Percentiles rank a stretch among this genome's conserved stretches.
phyloP scores from a whole-genome alignment of 2,329 filamentous ascomycete genomes.

The Furcasterigmium sp. region DNA sequence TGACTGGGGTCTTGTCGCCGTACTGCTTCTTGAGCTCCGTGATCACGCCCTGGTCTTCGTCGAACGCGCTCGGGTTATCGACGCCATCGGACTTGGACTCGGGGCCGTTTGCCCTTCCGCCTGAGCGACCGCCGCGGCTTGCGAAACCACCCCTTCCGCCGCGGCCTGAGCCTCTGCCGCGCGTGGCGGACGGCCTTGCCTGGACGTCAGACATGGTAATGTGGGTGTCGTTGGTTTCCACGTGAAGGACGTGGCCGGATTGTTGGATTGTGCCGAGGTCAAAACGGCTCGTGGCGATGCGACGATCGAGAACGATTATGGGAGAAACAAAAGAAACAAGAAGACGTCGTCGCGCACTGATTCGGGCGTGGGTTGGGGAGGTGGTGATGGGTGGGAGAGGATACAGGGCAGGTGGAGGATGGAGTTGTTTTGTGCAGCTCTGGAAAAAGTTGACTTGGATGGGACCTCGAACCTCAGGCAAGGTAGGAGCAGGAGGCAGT shows the following conservation, averaged over 20 bases:
- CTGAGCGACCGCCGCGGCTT: conserved; percentile 65
- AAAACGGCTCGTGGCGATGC: conserved; percentile 11
- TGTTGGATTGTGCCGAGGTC: conserved; percentile 11
- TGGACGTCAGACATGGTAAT: conserved; percentile 85
- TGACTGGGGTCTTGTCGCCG: conserved; percentile 67
- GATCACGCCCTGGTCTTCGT: conserved; percentile 82
- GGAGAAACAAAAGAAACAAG: conserved; percentile 14
- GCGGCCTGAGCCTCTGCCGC: conserved; percentile 85
- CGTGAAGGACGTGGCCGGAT: conserved; percentile 10
- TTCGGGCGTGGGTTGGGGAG: conserved; percentile 15
- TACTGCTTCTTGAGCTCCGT: conserved; percentile 90
- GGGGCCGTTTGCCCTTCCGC: conserved; percentile 59
- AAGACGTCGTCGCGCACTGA: conserved; percentile 13
- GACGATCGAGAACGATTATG: conserved; percentile 19
- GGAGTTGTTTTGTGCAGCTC: conserved; percentile 11
- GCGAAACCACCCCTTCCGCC: conserved; percentile 76
- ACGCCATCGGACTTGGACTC: conserved; percentile 44
- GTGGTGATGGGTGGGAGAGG: conserved; percentile 9
- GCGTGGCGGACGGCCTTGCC: conserved; percentile 73
- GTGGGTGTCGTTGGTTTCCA: conserved; percentile 16
- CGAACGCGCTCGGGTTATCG: conserved; percentile 53
- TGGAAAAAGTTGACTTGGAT: conserved; percentile 10
- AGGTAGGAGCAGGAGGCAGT: background rate
- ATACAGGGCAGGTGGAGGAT: conserved; percentile 15
- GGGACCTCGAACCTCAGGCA: conserved; percentile 3